phyloP scores from a whole-genome alignment of 2,329 filamentous ascomycete species.

The Arthrocladium fulminans region DNA sequence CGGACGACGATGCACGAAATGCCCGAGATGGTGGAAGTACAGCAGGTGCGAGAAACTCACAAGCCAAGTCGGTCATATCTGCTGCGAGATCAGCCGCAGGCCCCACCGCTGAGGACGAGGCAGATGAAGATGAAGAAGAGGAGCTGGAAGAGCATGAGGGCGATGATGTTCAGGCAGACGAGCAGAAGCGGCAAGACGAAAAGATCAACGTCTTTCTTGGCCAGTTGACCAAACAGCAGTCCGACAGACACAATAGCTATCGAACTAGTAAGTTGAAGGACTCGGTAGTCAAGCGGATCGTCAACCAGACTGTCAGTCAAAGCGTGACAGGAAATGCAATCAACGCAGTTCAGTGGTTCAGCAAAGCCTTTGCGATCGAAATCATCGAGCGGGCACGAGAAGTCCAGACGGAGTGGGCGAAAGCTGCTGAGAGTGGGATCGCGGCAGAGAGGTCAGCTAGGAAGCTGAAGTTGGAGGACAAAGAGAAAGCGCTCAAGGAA shows the following conservation, averaged over 20 bases:
- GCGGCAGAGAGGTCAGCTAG: constrained; percentile 42
- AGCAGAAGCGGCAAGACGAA: not conserved
- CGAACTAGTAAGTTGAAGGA: constrained; percentile 33
- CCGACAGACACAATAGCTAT: constrained; percentile 18
- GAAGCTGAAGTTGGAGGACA: not conserved
- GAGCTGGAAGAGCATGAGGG: constrained; percentile 18
- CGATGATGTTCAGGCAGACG: constrained; percentile 12
- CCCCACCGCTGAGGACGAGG: constrained; percentile 19
- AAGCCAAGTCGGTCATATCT: constrained; percentile 12
- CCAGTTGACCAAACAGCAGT: constrained; percentile 11
- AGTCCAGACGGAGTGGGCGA: constrained; percentile 48
- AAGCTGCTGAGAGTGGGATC: constrained; percentile 44
- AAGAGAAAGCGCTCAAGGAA: not conserved
- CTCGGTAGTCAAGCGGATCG: constrained; percentile 46
- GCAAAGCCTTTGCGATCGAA: constrained; percentile 58
- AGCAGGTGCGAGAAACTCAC: constrained; percentile 2
- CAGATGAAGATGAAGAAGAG: constrained; percentile 22
- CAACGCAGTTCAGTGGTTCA: constrained; percentile 55
- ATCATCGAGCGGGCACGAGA: constrained; percentile 57
- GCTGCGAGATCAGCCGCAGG: constrained; percentile 9
- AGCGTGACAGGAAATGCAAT: constrained; percentile 57
- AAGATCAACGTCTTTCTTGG: constrained; percentile 13
- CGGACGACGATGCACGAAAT: constrained; percentile 17
- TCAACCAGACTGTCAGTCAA: constrained; percentile 59
- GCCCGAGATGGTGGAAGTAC: constrained; percentile 1